Evolutionary conservation across 495 filamentous ascomycete species (phyloP), one percentile per base, ranked within the genome.

Genomic region (Lichenothelia convexa): DNA sequence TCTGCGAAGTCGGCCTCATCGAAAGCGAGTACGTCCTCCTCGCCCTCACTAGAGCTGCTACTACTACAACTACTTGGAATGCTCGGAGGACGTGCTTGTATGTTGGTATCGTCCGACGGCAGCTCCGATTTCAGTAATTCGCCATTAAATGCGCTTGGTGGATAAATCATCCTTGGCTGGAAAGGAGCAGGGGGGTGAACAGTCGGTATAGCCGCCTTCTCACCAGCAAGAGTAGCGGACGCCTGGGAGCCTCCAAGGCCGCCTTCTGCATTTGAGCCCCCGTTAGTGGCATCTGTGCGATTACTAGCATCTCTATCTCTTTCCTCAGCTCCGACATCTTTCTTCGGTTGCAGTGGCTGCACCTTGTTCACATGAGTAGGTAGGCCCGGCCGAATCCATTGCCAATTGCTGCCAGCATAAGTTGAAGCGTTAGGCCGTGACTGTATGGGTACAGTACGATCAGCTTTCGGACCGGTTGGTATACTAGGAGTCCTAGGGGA

Each of bases 401-500:
- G 48, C 12, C 38, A 46, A 43, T 29, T 46, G 50, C 23, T 48
- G 6, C 31, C 9, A n/a, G n/a, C n/a, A n/a, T n/a, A n/a, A n/a
- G n/a, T n/a, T n/a, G n/a, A n/a, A n/a, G n/a, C 12, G 2, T n/a
- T 1, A 11, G 31, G 1, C 31, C 41, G 44, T 2, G 39, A 42
- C 7, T 21, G 43, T 24, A 49, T 41, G 2, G 43, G 32, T 21
- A 47, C 47, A n/a, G 30, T 38, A 35, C 58, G 42, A 20, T 46
- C 53, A 7, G 45, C 55, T 42, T 53, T 57, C 1, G 58, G 58
- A 7, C 53, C 58, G 7, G 58, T 61, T 3, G 58, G 56, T 8
- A 61, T 51, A 22, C 41, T 50, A 1, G 40, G 35, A 19, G 41
- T 42, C 34, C 54, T 55, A 3, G 56, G 56, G 3, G 56, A 59